Base-by-base conservation (phyloP, 257 asterid genomes). In the Nicotiana benthamiana region DNA sequence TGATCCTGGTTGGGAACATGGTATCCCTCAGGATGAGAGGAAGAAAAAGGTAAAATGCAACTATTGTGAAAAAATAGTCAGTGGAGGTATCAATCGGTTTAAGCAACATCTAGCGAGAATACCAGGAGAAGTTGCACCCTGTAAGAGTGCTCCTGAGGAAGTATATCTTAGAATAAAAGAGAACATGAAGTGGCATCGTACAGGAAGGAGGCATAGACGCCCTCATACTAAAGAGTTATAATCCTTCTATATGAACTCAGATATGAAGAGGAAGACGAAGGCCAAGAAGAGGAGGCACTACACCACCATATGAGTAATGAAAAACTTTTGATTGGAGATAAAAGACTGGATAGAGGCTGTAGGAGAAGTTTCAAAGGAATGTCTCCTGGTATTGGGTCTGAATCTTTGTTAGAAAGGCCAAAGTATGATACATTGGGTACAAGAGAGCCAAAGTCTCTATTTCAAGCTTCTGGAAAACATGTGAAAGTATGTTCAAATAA, bases 1-100 rank as follows among this genome's bases (percentile, higher is more conserved):
- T 83, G 98, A 94, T 86, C 98, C 97, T 79, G 97, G 98, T 80
- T 94, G 98, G 98, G 98, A 94, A 85, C 91, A 92, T 85, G 98
- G 98, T 75, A 90, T 87, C 64, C 91, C 98, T 66, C 98, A 94
- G 90, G 98, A 94, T 85, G 98, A 94, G 79, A 87, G 97, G 90
- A 94, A 94, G 86, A 94, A 94, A 87, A 94, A 92, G 87, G 98
- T 94, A 24, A 94, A 94, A 89, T 94, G 98, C 85, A 94, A 92
- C 84, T 94, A 91, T 85, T 94, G 98, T 84, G 98, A 92, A 82
- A 94, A 92, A 88, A 85, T 94, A 77, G 98, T 94, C 60, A 94
- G 98, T 53, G 98, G 97, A 0, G 98, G 98, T 64, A 94, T 94
- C 65, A 94, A 94, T 85, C 94, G 98, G 77, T 94, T 94, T 83